Evolutionary conservation across 1,139 yeast species (phyloP), one percentile per base, ranked within the genome.

Genomic region (Kodamaea arcana): DNA sequence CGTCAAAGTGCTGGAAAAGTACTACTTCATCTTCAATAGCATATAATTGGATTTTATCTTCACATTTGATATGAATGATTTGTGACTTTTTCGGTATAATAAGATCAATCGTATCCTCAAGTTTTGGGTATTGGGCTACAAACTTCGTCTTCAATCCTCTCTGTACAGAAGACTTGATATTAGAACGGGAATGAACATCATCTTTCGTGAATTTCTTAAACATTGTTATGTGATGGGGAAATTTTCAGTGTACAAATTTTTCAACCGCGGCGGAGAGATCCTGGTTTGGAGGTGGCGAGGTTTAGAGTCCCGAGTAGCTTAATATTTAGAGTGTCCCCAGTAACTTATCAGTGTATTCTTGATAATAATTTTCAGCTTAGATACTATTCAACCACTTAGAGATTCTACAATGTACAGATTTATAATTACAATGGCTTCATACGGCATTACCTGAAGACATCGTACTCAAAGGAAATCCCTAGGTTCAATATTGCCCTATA

Each of bases 61-160:
- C 94, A 53, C 97, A 90, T 60, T 90, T 90, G 53, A 84, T 75
- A 43, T 83, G 72, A 34, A 83, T 77, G 29, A 86, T 77, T 55
- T 85, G 94, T n/a, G 90, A 76, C 60, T 92, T 90, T 67, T 92
- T 90, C 52, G 97, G 97, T 51, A 90, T 75, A 43, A 90, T 64
- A 33, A 77, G 84, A 50, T 88, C 97, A 32, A 88, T 82, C 18
- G 75, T 79, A 4, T 79, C 74, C 52, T 85, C 95, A 44, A 87
- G 62, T 24, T 62, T 66, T 16, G 88, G 88, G 54, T 81, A 90
- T 56, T 82, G 86, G 9, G 69, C 68, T 2, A 82, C 83, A 35
- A 90, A 70, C 50, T 80, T 84, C 24, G 83, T 49, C 56, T 85
- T 85, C 46, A 90, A 70, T 7, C 85, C 84, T 59, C 97, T 76